Evolutionary conservation across 2,329 filamentous ascomycete genomes (phyloP).

Genomic region (Colletotrichum orbiculare): DNA sequence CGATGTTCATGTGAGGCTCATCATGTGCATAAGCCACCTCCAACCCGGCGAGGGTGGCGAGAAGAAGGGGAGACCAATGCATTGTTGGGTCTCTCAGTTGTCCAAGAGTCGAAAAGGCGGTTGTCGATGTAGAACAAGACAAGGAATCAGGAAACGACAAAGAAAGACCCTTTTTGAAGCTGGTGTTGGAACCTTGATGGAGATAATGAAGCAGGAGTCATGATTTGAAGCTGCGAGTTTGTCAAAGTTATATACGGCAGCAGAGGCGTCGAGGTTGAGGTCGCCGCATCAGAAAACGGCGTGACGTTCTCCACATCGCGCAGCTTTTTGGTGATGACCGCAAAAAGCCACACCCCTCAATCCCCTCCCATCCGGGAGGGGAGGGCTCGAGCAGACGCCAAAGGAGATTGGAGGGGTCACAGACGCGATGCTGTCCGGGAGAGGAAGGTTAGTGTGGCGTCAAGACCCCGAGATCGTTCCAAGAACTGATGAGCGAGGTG

Average conservation of each 20-base stretch:
- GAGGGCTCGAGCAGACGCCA: constrained; percentile 22
- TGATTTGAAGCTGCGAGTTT: not conserved
- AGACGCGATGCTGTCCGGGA: constrained; percentile 9
- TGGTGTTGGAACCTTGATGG: constrained; percentile 12
- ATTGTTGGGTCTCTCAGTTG: constrained; percentile 35
- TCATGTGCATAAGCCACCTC: constrained; percentile 42
- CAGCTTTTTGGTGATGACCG: constrained; percentile 1
- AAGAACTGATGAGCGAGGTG: not conserved
- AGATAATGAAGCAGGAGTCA: not conserved
- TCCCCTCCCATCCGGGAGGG: not conserved
- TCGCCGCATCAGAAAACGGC: constrained; percentile 25
- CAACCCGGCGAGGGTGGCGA: constrained; percentile 41
- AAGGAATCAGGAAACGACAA: not conserved
- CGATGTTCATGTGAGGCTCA: constrained; percentile 35
- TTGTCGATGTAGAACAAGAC: not conserved
- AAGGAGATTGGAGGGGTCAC: constrained; percentile 28
- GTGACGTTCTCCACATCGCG: constrained; percentile 1
- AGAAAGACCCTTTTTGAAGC: not conserved
- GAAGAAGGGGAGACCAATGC: constrained; percentile 41
- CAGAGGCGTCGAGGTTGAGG: constrained; percentile 3
- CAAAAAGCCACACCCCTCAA: constrained; percentile 2
- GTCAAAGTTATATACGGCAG: constrained; percentile 25
- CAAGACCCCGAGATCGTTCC: not conserved
- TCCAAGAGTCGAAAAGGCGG: not conserved
- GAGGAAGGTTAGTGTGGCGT: constrained; percentile 15